Percentiles rank a stretch among this genome's conserved stretches.
phyloP scores from a whole-genome alignment of 257 asterid species.

The Agastache rugosa region DNA sequence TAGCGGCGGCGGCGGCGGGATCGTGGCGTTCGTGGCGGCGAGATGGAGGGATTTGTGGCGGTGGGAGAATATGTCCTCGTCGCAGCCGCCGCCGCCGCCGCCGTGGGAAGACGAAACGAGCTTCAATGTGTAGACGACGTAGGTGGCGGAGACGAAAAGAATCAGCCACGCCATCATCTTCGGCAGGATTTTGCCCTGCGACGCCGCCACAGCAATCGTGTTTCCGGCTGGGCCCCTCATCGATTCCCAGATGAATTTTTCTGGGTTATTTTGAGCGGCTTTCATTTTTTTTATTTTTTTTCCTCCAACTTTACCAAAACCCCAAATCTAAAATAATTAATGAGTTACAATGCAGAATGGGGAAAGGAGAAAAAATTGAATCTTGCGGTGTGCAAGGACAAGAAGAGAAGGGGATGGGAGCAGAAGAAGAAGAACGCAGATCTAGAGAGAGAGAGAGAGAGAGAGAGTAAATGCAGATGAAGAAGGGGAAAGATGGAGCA shows the following conservation, averaged over 20 bases:
- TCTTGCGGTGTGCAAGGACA: neutral
- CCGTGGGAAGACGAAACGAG: conserved; percentile 50
- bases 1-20: neutral
- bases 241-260: conserved; percentile 71
- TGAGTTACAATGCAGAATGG: neutral
- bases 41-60: conserved; percentile 27
- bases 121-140: conserved; percentile 51
- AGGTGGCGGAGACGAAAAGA: conserved; percentile 57
- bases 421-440: conserved; percentile 26
- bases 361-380: neutral
- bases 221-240: conserved; percentile 48
- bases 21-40: conserved; percentile 3
- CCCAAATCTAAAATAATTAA: conserved; percentile 2
- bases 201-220: conserved; percentile 36
- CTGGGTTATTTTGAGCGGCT: conserved; percentile 59
- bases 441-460: conserved; percentile 28
- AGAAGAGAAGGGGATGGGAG: neutral
- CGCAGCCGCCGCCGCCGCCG: conserved; percentile 42
- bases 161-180: conserved; percentile 69
- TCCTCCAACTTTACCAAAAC: conserved; percentile 20
- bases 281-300: conserved; percentile 60
- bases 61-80: conserved; percentile 41
- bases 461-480: conserved; percentile 27
- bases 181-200: conserved; percentile 53
- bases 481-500: conserved; percentile 40